Percentiles rank a stretch among this genome's conserved stretches.
These are phyloP conservation scores for Truncatella angustata DNA, from an alignment of 2,329 filamentous ascomycete genomes.

Conservation along the genomic window DNA sequence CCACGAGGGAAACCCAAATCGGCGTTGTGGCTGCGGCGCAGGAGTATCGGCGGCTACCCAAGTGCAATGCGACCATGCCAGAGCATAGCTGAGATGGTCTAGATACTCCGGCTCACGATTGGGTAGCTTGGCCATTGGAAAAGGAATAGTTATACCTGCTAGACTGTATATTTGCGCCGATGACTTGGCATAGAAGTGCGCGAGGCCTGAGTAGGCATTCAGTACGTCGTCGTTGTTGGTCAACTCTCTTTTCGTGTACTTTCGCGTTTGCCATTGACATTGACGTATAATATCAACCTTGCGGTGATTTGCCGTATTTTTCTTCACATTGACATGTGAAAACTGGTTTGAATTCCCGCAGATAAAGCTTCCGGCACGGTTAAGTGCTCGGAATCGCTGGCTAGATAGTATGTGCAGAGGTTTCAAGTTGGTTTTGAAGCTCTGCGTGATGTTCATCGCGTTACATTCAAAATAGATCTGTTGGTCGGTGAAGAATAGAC, in stretches of 20 bases:
- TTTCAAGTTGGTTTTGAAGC: not conserved
- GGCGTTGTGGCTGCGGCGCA: not conserved
- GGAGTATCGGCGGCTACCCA: not conserved
- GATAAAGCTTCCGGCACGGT: not conserved
- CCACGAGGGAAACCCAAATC: constrained; percentile 7
- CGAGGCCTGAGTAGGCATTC: constrained; percentile 1
- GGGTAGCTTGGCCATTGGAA: not conserved
- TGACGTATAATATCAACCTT: constrained; percentile 1
- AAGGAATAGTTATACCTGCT: not conserved
- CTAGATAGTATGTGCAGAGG: not conserved
- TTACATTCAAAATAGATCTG: constrained; percentile 14
- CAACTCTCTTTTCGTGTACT: constrained; percentile 5
- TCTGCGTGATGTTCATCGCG: constrained; percentile 1
- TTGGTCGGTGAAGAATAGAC: constrained; percentile 12
- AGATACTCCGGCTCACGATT: not conserved
- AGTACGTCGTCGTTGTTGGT: not conserved
- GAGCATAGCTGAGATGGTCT: not conserved
- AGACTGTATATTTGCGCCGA: not conserved
- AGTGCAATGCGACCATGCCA: not conserved
- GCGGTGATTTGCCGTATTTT: not conserved
- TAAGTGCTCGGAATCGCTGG: not conserved
- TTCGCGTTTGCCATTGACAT: not conserved
- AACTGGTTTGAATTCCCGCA: constrained; percentile 3
- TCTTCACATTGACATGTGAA: not conserved
- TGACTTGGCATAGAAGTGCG: not conserved